Percentiles rank a stretch among this genome's conserved stretches.
These are phyloP conservation scores for Lunularia cruciata DNA, from an alignment of 225 moss, liverwort and hornwort species.

Conservation along the genomic window DNA sequence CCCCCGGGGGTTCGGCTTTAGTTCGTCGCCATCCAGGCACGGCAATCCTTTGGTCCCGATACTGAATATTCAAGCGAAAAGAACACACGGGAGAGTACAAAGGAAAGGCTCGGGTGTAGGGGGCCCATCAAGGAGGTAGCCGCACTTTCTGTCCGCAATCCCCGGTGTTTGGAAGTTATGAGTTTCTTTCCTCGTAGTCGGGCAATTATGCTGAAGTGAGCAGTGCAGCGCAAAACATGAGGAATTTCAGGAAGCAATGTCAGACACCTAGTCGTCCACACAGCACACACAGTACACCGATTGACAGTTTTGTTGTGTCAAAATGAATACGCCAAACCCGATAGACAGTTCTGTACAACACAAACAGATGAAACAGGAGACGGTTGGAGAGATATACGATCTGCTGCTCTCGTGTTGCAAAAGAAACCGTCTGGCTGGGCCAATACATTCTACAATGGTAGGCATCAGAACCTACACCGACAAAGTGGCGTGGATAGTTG, in stretches of 20 bases:
- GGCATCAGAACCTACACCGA: background rate
- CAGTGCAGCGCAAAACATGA: slow-evolving; percentile 17
- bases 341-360: background rate
- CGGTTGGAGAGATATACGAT: slow-evolving; percentile 1
- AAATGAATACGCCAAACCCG: slow-evolving; percentile 3
- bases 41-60: no score
- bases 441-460: background rate
- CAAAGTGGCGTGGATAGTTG: slow-evolving; percentile 1
- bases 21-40: no score
- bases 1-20: no score
- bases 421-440: slow-evolving; percentile 1
- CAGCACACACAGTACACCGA: background rate
- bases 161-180: slow-evolving; percentile 1
- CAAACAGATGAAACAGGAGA: background rate
- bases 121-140: background rate
- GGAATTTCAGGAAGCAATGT: slow-evolving; percentile 4
- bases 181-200: background rate
- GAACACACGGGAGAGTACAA: no score
- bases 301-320: background rate
- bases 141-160: background rate
- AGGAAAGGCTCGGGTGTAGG: no score
- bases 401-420: background rate
- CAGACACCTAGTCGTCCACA: background rate
- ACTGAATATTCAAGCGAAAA: no score
- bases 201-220: background rate